phyloP scores from a whole-genome alignment of 306 rosid genomes.

The Medicago ruthenica region DNA sequence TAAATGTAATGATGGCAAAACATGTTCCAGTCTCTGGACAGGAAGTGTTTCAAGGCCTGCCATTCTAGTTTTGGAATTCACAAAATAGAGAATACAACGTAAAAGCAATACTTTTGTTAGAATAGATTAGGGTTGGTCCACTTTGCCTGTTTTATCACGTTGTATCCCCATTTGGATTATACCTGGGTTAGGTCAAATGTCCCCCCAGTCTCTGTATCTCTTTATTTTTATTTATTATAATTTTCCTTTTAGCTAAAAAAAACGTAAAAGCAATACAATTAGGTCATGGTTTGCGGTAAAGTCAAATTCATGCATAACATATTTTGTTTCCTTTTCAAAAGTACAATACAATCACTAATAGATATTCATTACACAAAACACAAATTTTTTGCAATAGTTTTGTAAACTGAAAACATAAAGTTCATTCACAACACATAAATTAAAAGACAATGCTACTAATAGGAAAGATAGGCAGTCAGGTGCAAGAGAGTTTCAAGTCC shows the following conservation, averaged over 20 bases:
- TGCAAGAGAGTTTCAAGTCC: conserved; percentile 70
- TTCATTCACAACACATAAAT: neutral
- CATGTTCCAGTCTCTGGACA: neutral
- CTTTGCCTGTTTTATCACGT: too few relatives aligned
- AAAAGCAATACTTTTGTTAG: neutral
- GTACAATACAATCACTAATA: neutral
- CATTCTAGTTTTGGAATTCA: neutral
- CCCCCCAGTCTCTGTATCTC: too few relatives aligned
- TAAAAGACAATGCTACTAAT: conserved; percentile 7
- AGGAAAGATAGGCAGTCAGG: conserved; percentile 61
- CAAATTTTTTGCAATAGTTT: neutral
- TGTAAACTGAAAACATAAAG: neutral
- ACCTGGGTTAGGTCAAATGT: too few relatives aligned
- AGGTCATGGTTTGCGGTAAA: neutral
- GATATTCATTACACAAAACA: neutral
- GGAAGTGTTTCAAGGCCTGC: neutral
- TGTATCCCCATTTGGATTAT: too few relatives aligned
- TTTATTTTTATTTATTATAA: too few relatives aligned
- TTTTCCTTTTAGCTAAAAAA: too few relatives aligned
- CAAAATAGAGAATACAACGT: neutral
- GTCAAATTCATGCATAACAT: neutral
- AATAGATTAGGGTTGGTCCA: too few relatives aligned
- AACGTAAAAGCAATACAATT: neutral
- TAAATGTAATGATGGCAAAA: neutral
- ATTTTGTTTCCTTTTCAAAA: neutral